Evolutionary conservation across 495 filamentous ascomycete species (phyloP).

Genomic region (Lasiosphaeria hispida): DNA sequence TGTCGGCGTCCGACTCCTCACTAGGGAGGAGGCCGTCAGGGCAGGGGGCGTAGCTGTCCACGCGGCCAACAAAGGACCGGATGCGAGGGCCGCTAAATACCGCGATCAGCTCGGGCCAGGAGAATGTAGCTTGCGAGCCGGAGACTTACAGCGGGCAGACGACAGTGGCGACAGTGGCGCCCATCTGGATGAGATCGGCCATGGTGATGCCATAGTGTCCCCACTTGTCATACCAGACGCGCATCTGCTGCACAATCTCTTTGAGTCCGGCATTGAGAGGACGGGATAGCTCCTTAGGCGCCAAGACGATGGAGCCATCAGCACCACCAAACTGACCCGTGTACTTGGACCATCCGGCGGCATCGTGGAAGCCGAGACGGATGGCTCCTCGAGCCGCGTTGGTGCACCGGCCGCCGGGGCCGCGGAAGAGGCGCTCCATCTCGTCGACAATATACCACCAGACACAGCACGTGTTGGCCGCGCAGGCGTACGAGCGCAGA

Average conservation of each 20-base stretch:
- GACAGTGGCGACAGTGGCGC: conserved; percentile 36
- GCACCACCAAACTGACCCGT: conserved; percentile 33
- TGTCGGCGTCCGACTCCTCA: conserved; percentile 22
- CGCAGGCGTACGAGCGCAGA: conserved; percentile 28
- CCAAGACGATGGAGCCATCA: conserved; percentile 40
- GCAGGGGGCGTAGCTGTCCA: conserved; percentile 23
- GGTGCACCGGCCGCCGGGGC: conserved; percentile 23
- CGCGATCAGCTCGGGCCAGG: not conserved
- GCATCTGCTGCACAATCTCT: conserved; percentile 32
- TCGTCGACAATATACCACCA: conserved; percentile 42
- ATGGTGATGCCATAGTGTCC: conserved; percentile 32
- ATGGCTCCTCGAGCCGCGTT: conserved; percentile 38
- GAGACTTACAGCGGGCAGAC: conserved; percentile 31
- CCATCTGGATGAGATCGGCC: conserved; percentile 44
- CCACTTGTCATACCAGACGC: conserved; percentile 32
- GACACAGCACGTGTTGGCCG: conserved; percentile 38
- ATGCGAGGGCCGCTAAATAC: conserved; percentile 32
- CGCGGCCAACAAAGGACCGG: conserved; percentile 32
- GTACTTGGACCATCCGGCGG: conserved; percentile 34
- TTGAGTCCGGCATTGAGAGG: conserved; percentile 31
- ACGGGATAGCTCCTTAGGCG: conserved; percentile 29
- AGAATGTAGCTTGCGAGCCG: not conserved
- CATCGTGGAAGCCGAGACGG: conserved; percentile 43
- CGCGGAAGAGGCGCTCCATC: conserved; percentile 29
- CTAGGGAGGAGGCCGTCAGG: conserved; percentile 31